A percentile compares a stretch with the other conserved stretches of the same genome.
Evolutionary conservation across 345 rosid species (phyloP).

Genomic region (Streptanthus diversifolius): DNA sequence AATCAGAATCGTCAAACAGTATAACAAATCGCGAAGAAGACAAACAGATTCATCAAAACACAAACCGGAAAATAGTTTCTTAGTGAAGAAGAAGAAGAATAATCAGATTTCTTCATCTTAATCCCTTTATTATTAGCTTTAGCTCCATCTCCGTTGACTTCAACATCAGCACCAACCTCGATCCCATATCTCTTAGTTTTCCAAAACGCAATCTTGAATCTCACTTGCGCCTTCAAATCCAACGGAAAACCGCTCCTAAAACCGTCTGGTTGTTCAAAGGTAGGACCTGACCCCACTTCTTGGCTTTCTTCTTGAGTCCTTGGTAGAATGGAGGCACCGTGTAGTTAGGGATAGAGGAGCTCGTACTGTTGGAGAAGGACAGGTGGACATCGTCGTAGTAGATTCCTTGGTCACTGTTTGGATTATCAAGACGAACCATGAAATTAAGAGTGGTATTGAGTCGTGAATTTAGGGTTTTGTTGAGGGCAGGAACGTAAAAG

Average conservation of each 20-base stretch:
- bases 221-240: slow-evolving; percentile 60
- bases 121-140: slow-evolving; percentile 30
- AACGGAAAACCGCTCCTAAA: slow-evolving; percentile 37
- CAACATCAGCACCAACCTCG: slow-evolving; percentile 47
- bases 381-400: slow-evolving; percentile 56
- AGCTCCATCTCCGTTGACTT: slow-evolving; percentile 40
- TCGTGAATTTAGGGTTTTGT: slow-evolving; percentile 33
- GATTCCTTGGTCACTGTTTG: slow-evolving; percentile 70
- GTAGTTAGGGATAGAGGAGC: slow-evolving; percentile 11
- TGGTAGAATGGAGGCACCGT: slow-evolving; percentile 48
- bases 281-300: slow-evolving; percentile 24
- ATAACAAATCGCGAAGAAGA: slow-evolving; percentile 8
- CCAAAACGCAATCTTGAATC: slow-evolving; percentile 61
- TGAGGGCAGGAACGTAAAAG: slow-evolving; percentile 60
- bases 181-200: slow-evolving; percentile 50
- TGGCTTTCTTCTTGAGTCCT: slow-evolving; percentile 60
- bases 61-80: slow-evolving; percentile 9
- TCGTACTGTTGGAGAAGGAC: slow-evolving; percentile 31
- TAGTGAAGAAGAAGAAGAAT: slow-evolving; percentile 3
- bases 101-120: slow-evolving; percentile 40
- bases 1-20: background rate
- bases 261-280: slow-evolving; percentile 35
- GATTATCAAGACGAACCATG: slow-evolving; percentile 46
- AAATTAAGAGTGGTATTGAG: slow-evolving; percentile 44
- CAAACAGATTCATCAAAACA: slow-evolving; percentile 22